Percentiles rank a stretch among this genome's conserved stretches.
Conservation (phyloP, 768 basidiomycete genomes). For the Kwoniella bestiolae region DNA sequence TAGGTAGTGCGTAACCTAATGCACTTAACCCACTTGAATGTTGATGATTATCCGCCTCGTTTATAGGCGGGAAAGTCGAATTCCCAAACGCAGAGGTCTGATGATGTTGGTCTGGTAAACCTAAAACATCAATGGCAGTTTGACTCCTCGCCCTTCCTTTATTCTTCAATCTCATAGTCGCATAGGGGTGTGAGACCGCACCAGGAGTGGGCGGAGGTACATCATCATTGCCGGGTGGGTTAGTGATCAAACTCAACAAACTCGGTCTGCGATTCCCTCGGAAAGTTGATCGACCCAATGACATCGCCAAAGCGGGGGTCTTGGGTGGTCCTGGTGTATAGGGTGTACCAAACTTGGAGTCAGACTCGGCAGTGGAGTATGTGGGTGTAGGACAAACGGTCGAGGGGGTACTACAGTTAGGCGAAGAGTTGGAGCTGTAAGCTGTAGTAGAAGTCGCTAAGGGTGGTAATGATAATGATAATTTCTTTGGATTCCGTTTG, state of each 20-base stretch:
- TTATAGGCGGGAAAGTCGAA: constrained; percentile 8
- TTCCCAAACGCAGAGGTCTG: neutral
- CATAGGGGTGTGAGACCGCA: constrained; percentile 18
- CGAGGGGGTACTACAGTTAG: constrained; percentile 13
- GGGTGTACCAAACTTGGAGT: constrained; percentile 30
- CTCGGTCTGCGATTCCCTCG: constrained; percentile 34
- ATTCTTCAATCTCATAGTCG: constrained; percentile 17
- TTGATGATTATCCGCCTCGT: neutral
- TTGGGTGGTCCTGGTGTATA: constrained; percentile 48
- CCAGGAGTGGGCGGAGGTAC: constrained; percentile 37
- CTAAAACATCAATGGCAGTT: constrained; percentile 6
- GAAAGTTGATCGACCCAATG: constrained; percentile 21
- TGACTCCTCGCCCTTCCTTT: constrained; percentile 20
- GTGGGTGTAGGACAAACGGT: constrained; percentile 25
- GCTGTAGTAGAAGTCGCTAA: neutral
- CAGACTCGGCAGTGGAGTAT: constrained; percentile 3
- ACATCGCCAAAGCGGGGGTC: constrained; percentile 43
- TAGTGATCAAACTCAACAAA: constrained; percentile 44
- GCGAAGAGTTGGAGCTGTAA: neutral
- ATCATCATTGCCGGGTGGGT: constrained; percentile 20
- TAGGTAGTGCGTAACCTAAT: constrained; percentile 6
- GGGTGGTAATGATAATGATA: constrained; percentile 22
- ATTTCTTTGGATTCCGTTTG: constrained; percentile 27
- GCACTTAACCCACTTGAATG: constrained; percentile 4
- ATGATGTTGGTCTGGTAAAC: neutral